Evolutionary conservation across 495 filamentous ascomycete genomes (phyloP), one percentile per base, ranked within the genome.

Genomic region (Daldinia vernicosa): DNA sequence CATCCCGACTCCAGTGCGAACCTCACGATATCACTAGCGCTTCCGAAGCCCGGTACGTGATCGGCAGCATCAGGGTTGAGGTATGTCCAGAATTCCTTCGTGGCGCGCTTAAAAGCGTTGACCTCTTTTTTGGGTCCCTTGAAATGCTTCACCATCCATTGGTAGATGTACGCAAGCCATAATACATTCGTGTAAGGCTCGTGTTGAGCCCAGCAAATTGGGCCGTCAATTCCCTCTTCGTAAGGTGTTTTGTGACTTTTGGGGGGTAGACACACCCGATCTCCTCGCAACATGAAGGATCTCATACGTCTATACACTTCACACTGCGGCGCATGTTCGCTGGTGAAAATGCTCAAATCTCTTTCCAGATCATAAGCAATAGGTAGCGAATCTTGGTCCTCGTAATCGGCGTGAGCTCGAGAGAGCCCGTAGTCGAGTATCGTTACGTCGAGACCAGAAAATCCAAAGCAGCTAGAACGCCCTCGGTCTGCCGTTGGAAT

Each of bases 371-470:
- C 83, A 60, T 82, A 84, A 22, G 79, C 82, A 1, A 85, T 75
- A 22, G 76, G 70, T 26, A 28, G 62, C 14, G 50, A 53, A 1
- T 60, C 64, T 22, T 75, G 73, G 52, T 76, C 55, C 4, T 79
- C 76, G 30, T 66, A 30, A 30, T 73, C 70, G 11, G 67, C 70
- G 45, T 69, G 74, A 26, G 86, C 91, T 17, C 94, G 88, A 0
- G 92, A 96, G 39, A 97, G 87, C 1, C 93, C 94, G 76, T 97
- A 97, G 78, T 97, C 94, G 66, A 97, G 92, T 28, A 97, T 86
- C 0, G 93, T 97, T 7, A 92, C 88, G 53, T 93, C 88, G 0
- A 96, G 80, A 5, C 84, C 85, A 6, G 92, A 93, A 63, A 85
- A 84, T 0, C 90, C 90, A 65, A 94, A 89, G 28, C 86, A 86